phyloP scores from a whole-genome alignment of 192 early-diverging fungal species.

The Mortierella alpina region DNA sequence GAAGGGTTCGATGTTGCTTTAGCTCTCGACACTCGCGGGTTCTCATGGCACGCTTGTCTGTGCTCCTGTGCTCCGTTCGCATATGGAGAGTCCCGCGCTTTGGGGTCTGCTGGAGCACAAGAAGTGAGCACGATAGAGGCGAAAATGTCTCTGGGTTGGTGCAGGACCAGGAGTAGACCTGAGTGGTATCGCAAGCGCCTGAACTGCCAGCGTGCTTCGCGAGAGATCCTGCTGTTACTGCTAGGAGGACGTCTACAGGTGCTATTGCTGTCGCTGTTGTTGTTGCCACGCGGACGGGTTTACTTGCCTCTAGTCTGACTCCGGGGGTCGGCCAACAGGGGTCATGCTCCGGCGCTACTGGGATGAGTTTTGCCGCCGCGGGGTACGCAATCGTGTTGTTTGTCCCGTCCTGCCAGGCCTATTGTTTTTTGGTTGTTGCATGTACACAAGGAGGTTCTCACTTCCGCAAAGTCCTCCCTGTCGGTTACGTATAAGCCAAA shows the following conservation, averaged over 20 bases:
- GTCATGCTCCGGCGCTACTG: conserved; percentile 30
- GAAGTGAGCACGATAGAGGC: conserved; percentile 43
- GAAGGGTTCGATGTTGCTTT: neutral
- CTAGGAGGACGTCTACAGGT: conserved; percentile 22
- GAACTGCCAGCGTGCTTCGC: conserved; percentile 4
- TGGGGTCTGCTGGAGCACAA: conserved; percentile 35
- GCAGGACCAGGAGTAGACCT: conserved; percentile 44
- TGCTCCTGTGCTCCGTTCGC: conserved; percentile 16
- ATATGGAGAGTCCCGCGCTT: conserved; percentile 35
- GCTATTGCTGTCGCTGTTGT: conserved; percentile 39
- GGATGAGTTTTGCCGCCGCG: conserved; percentile 35
- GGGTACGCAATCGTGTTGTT: conserved; percentile 42
- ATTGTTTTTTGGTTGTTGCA: conserved; percentile 29
- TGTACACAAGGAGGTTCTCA: neutral
- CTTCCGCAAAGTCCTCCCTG: neutral
- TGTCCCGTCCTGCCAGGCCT: conserved; percentile 48
- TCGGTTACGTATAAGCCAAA: conserved; percentile 32
- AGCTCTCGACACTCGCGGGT: neutral
- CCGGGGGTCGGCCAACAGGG: conserved; percentile 27
- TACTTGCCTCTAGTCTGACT: conserved; percentile 33
- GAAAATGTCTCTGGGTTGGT: conserved; percentile 37
- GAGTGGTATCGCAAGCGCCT: conserved; percentile 21
- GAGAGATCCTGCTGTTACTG: conserved; percentile 48
- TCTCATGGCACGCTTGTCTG: conserved; percentile 11
- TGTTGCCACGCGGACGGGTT: conserved; percentile 46